Evolutionary conservation across 2,329 filamentous ascomycete species (phyloP).

Genomic region (Nigrospora osmanthi): DNA sequence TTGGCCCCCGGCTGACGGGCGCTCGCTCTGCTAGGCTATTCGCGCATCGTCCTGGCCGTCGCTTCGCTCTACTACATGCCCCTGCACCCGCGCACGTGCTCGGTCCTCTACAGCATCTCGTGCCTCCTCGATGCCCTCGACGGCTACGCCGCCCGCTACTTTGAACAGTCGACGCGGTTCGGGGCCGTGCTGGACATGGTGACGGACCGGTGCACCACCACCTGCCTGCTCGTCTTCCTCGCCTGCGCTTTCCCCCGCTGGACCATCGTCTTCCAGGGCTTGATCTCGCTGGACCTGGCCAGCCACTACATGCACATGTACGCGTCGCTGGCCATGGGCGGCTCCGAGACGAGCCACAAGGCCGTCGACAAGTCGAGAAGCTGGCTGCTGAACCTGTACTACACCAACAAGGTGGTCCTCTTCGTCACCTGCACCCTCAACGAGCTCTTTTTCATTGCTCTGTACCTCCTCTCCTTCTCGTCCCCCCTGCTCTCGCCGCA

Average conservation of each 20-base stretch:
- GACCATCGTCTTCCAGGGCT: constrained; percentile 86
- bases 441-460: constrained; percentile 94
- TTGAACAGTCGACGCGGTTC: constrained; percentile 88
- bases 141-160: constrained; percentile 83
- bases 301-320: constrained; percentile 99
- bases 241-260: constrained; percentile 91
- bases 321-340: constrained; percentile 82
- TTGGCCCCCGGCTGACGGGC: background rate
- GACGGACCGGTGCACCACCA: constrained; percentile 93
- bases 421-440: constrained; percentile 88
- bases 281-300: constrained; percentile 87
- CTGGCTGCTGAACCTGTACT: constrained; percentile 89
- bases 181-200: constrained; percentile 98
- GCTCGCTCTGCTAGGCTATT: constrained; percentile 50
- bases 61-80: constrained; percentile 99
- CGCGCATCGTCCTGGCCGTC: constrained; percentile 71
- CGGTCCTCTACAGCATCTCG: constrained; percentile 82
- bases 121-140: constrained; percentile 94
- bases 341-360: constrained; percentile 79
- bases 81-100: constrained; percentile 92
- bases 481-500: constrained; percentile 83
- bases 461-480: constrained; percentile 96
- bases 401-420: constrained; percentile 89
- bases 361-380: constrained; percentile 82
- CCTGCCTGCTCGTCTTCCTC: constrained; percentile 89